Conservation (phyloP, 176 grass and related monocot species). For the Ampelocalamus luodianensis region DNA sequence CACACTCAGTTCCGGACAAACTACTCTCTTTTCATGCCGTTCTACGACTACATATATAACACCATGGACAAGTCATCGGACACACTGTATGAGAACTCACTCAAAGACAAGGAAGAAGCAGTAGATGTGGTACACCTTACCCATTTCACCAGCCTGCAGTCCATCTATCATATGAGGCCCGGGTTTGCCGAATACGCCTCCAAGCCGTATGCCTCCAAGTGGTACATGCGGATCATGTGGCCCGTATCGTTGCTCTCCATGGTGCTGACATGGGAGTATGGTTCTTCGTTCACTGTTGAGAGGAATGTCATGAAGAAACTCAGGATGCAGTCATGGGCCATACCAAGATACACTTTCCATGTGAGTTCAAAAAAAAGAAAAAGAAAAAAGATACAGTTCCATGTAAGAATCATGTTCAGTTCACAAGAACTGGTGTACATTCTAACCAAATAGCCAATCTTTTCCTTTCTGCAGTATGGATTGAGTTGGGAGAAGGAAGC, state of each 20-base stretch:
- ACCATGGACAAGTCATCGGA: constrained; percentile 83
- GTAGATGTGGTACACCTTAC: constrained; percentile 76
- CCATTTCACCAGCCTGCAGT: constrained; percentile 72
- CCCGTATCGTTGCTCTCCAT: constrained; percentile 65
- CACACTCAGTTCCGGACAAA: constrained; percentile 92
- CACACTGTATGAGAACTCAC: constrained; percentile 63
- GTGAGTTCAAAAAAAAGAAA: not conserved
- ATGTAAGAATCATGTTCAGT: constrained; percentile 48
- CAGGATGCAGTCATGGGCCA: constrained; percentile 87
- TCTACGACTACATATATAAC: constrained; percentile 91
- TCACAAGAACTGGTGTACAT: not conserved
- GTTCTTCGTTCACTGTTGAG: constrained; percentile 73
- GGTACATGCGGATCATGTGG: constrained; percentile 66
- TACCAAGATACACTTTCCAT: constrained; percentile 91
- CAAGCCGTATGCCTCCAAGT: constrained; percentile 64
- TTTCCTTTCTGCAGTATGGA: constrained; percentile 62
- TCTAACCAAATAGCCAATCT: constrained; percentile 19
- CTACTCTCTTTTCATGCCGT: constrained; percentile 93
- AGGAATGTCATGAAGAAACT: constrained; percentile 67
- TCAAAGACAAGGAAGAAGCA: constrained; percentile 59
- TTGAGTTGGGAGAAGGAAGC: constrained; percentile 64
- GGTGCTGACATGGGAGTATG: constrained; percentile 62
- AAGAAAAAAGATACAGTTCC: constrained; percentile 61
- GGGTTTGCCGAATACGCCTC: constrained; percentile 79
- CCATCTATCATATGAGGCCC: constrained; percentile 74